Evolutionary conservation across 495 filamentous ascomycete genomes (phyloP), one percentile per base, ranked within the genome.

Genomic region (Xylaria grammica): DNA sequence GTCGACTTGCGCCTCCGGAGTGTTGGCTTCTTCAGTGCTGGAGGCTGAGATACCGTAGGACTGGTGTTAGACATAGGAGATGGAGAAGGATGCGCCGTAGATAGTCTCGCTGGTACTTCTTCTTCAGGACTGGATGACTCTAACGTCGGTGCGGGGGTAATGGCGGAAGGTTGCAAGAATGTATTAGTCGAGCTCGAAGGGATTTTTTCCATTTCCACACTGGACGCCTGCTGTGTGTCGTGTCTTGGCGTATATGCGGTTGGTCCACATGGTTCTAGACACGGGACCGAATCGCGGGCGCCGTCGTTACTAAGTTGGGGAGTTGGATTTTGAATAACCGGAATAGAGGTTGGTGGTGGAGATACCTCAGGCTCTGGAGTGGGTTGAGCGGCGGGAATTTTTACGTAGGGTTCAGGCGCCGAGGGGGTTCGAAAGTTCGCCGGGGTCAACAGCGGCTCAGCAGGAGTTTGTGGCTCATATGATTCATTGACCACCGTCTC

Each of bases 21-120:
- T 17, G 68, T 53, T 53, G 49, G 61, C 58, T 71, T 73, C 62
- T 67, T 74, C n/a, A 69, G 61, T 8, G 67, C 63, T 32, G 62
- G n/a, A 26, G 49, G 17, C 36, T 65, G 63, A 45, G 61, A 20
- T 36, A 65, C 62, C 19, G 66, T 66, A 1, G 59, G 57, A 62
- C 56, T 63, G 2, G 67, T 64, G 20, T 69, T 66, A 26, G 69
- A 32, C 24, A 67, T 61, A 6, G 60, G 57, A 22, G 64, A 60
- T 8, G 65, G 69, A 42, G 71, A 66, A 19, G 67, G 63, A 65
- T 66, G 60, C 10, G 65, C 67, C 4, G 67, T 66, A 36, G 65
- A 58, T 29, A 42, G 20, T 48, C 13, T 29, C 45, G 59, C 60
- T 32, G 60, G 53, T 19, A 36, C 38, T 49, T 57, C 60, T 29